phyloP scores from a whole-genome alignment of 1,284 basidiomycete genomes.

The Hemileia vastatrix region DNA sequence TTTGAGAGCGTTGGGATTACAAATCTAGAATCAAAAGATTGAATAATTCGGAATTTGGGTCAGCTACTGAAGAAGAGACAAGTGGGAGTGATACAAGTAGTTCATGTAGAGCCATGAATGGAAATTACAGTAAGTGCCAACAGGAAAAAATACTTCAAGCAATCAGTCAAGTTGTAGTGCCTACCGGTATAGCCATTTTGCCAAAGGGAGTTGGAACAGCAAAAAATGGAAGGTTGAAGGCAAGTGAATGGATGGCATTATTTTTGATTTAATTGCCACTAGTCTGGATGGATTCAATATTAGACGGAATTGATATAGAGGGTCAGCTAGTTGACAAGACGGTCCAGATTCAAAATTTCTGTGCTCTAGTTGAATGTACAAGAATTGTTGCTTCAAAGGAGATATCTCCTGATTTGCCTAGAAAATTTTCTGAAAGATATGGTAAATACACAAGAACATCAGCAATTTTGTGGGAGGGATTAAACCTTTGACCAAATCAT shows the following conservation, averaged over 20 bases:
- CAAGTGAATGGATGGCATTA: too few relatives aligned
- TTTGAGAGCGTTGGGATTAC: slow-evolving; percentile 2
- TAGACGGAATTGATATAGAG: too few relatives aligned
- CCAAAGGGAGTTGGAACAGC: too few relatives aligned
- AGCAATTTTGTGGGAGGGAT: background rate
- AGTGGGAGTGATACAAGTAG: background rate
- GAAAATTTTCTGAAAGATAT: slow-evolving; percentile 3
- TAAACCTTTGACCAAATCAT: slow-evolving; percentile 22
- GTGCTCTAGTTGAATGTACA: slow-evolving; percentile 23
- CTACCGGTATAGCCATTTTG: slow-evolving; percentile 12
- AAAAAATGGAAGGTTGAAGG: too few relatives aligned
- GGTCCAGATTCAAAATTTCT: slow-evolving; percentile 17
- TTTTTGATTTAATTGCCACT: too few relatives aligned
- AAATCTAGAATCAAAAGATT: background rate
- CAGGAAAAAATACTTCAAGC: background rate
- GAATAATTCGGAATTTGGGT: background rate
- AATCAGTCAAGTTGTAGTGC: slow-evolving; percentile 10
- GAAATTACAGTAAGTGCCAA: background rate
- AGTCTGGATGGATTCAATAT: too few relatives aligned
- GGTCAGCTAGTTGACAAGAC: too few relatives aligned
- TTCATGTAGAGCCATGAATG: background rate
- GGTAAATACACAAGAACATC: slow-evolving; percentile 10
- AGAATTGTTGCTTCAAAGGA: slow-evolving; percentile 7
- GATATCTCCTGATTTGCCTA: slow-evolving; percentile 8
- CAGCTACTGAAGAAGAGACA: background rate